These are phyloP conservation scores for Fusarium albidum DNA, from an alignment of 2,329 filamentous ascomycete genomes.

Conservation along the genomic window DNA sequence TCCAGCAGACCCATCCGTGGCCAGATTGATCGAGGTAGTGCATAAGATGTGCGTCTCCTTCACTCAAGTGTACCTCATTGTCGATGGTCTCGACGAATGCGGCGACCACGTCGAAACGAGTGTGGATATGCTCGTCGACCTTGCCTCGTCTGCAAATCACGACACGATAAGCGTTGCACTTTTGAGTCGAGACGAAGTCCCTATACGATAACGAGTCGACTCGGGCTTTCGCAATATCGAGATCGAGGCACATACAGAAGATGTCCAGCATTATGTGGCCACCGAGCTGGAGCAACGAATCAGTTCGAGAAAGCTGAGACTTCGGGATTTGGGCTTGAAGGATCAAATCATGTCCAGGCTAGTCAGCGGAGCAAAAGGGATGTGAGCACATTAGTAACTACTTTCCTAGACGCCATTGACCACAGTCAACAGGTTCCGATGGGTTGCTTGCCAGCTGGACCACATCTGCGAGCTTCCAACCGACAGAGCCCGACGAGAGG, in stretches of 20 bases:
- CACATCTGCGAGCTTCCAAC: conserved; percentile 5
- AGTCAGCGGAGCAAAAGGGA: neutral
- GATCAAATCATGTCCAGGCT: conserved; percentile 4
- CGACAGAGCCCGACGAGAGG: neutral
- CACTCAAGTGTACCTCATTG: too few relatives aligned
- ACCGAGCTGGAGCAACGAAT: conserved; percentile 4
- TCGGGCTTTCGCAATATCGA: neutral
- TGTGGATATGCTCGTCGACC: too few relatives aligned
- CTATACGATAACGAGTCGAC: neutral
- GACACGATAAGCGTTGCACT: conserved; percentile 4
- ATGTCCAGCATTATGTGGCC: conserved; percentile 13
- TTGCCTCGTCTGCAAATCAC: too few relatives aligned
- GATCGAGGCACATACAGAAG: conserved; percentile 17
- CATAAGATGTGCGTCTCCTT: too few relatives aligned
- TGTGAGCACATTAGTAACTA: neutral
- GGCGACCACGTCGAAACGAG: too few relatives aligned
- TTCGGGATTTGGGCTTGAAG: neutral
- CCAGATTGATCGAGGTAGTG: too few relatives aligned
- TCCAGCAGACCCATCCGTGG: too few relatives aligned
- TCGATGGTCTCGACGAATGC: too few relatives aligned
- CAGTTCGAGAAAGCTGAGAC: neutral
- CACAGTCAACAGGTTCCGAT: conserved; percentile 13
- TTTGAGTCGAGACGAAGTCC: conserved; percentile 11
- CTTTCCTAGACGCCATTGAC: neutral
- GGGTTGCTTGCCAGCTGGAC: conserved; percentile 22